Conservation (phyloP, 768 basidiomycete species). For the Boletales sp. region DNA sequence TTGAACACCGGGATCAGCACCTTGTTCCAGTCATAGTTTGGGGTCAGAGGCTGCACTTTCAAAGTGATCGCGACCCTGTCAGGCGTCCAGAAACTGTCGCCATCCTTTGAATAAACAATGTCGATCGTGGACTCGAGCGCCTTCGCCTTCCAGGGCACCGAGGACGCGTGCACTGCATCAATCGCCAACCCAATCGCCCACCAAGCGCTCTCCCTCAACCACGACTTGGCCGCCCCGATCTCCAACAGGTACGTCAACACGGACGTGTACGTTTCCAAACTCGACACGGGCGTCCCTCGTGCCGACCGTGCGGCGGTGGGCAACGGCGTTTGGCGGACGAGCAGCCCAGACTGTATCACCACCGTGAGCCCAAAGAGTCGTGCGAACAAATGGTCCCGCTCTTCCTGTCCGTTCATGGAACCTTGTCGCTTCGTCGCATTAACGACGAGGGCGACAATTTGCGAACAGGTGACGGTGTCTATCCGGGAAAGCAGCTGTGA, state of each 20-base stretch:
- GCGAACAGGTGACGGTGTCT: slow-evolving; percentile 70
- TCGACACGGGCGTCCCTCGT: slow-evolving; percentile 51
- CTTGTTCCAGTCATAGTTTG: slow-evolving; percentile 64
- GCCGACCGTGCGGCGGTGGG: slow-evolving; percentile 53
- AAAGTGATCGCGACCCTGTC: slow-evolving; percentile 85
- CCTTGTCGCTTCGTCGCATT: slow-evolving; percentile 68
- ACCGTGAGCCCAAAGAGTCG: slow-evolving; percentile 87
- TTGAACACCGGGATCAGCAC: slow-evolving; percentile 74
- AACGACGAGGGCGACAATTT: slow-evolving; percentile 72
- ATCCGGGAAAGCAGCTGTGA: slow-evolving; percentile 76
- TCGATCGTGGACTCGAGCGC: slow-evolving; percentile 52
- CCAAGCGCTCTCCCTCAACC: slow-evolving; percentile 90
- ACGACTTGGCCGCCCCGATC: slow-evolving; percentile 81
- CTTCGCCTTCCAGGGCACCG: slow-evolving; percentile 67
- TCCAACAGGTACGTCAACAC: slow-evolving; percentile 58
- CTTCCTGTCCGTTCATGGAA: slow-evolving; percentile 86
- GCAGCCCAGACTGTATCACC: slow-evolving; percentile 79
- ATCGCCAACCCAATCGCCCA: slow-evolving; percentile 70
- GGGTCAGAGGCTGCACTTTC: slow-evolving; percentile 58
- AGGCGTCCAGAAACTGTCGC: slow-evolving; percentile 60
- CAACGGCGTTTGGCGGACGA: slow-evolving; percentile 59
- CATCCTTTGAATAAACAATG: slow-evolving; percentile 40
- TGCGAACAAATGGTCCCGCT: slow-evolving; percentile 89
- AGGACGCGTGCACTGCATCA: slow-evolving; percentile 53
- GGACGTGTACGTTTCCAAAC: slow-evolving; percentile 53